A percentile compares a stretch with the other conserved stretches of the same genome.
phyloP scores from a whole-genome alignment of 108 stramenopile genomes.

The Chaetoceros muelleri region DNA sequence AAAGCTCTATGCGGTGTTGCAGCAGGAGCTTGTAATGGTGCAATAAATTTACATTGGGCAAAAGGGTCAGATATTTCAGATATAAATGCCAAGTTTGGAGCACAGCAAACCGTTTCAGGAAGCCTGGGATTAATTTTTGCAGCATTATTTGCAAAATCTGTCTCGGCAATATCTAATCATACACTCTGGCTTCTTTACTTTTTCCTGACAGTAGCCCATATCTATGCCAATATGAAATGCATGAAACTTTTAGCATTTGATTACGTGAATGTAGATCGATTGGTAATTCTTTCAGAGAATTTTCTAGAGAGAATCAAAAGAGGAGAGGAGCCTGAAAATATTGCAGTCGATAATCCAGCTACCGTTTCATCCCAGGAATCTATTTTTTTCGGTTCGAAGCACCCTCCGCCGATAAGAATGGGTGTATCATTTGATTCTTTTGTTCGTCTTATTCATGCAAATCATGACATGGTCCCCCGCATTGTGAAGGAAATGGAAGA shows the following conservation, averaged over 20 bases:
- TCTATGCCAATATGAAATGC: slow-evolving; percentile 49
- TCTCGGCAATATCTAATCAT: slow-evolving; percentile 9
- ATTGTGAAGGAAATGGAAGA: slow-evolving; percentile 12
- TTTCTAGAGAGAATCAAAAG: slow-evolving; percentile 18
- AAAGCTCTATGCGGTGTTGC: slow-evolving; percentile 81
- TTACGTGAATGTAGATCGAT: slow-evolving; percentile 46
- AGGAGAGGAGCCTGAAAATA: not conserved
- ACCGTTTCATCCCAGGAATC: slow-evolving; percentile 50
- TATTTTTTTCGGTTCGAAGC: slow-evolving; percentile 38
- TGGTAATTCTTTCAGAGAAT: slow-evolving; percentile 38
- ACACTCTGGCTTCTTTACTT: slow-evolving; percentile 46
- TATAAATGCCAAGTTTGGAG: slow-evolving; percentile 71
- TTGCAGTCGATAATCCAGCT: slow-evolving; percentile 30
- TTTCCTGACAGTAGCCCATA: slow-evolving; percentile 44
- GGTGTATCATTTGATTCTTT: slow-evolving; percentile 53
- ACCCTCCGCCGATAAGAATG: slow-evolving; percentile 22
- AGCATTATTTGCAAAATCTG: slow-evolving; percentile 49
- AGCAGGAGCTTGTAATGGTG: slow-evolving; percentile 67
- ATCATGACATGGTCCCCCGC: not conserved
- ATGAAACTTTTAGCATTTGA: slow-evolving; percentile 69
- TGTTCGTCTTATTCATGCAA: slow-evolving; percentile 10
- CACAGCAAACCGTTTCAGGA: slow-evolving; percentile 73
- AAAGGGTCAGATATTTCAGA: slow-evolving; percentile 55
- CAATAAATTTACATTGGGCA: slow-evolving; percentile 74
- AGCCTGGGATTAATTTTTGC: slow-evolving; percentile 62